Percentiles rank a stretch among this genome's conserved stretches.
phyloP scores from a whole-genome alignment of 2,329 filamentous ascomycete species.

The Cylindrodendrum hubeiense region DNA sequence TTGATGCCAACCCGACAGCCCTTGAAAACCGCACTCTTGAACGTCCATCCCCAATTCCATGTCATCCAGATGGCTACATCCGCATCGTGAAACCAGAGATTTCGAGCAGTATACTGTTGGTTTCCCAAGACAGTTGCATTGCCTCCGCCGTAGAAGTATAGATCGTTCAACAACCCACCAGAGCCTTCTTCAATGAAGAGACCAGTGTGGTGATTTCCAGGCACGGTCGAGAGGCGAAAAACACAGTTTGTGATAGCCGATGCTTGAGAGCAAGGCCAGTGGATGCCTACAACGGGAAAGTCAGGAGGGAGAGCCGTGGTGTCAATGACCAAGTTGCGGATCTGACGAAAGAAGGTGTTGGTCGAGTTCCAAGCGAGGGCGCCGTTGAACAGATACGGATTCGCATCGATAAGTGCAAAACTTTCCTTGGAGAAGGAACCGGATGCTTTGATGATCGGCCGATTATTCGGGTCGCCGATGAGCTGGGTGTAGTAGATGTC shows the following conservation, averaged over 20 bases:
- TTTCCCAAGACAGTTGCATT: constrained; percentile 71
- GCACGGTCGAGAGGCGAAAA: constrained; percentile 61
- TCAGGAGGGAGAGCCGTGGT: constrained; percentile 61
- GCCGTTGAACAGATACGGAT: constrained; percentile 57
- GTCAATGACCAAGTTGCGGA: constrained; percentile 69
- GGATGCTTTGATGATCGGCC: constrained; percentile 67
- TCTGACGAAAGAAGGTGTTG: constrained; percentile 70
- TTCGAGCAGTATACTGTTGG: constrained; percentile 79
- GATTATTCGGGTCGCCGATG: constrained; percentile 74
- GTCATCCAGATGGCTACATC: constrained; percentile 77
- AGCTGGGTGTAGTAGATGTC: constrained; percentile 86
- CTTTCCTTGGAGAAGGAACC: constrained; percentile 57
- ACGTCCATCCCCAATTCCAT: constrained; percentile 84
- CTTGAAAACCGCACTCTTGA: constrained; percentile 74
- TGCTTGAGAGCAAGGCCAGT: constrained; percentile 77
- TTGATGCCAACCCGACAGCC: constrained; percentile 76
- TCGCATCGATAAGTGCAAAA: constrained; percentile 61
- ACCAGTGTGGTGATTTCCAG: constrained; percentile 65
- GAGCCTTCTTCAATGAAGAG: constrained; percentile 74
- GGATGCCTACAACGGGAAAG: constrained; percentile 66
- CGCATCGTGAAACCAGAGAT: constrained; percentile 74
- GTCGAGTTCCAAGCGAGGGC: constrained; percentile 63
- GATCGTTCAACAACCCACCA: constrained; percentile 76
- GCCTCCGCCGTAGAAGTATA: constrained; percentile 78
- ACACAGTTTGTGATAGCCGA: constrained; percentile 70